Evolutionary conservation across 2,329 filamentous ascomycete species (phyloP).

Genomic region (Colletotrichum tabaci): DNA sequence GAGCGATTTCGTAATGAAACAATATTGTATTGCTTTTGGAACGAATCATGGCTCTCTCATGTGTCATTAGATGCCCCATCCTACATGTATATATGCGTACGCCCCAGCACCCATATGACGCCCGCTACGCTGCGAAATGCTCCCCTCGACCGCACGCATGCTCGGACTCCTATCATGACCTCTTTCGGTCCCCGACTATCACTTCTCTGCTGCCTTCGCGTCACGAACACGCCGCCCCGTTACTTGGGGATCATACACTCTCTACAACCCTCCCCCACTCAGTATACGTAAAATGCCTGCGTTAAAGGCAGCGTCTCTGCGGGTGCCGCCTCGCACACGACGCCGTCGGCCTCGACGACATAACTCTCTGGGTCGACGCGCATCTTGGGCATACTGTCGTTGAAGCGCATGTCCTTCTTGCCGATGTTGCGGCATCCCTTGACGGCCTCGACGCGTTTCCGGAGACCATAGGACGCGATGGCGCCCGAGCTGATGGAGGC

Average conservation of each 20-base stretch:
- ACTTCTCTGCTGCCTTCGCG: background rate
- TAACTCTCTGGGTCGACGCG: conserved; percentile 93
- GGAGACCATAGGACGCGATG: conserved; percentile 80
- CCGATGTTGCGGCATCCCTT: conserved; percentile 80
- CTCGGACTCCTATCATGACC: background rate
- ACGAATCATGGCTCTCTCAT: conserved; percentile 23
- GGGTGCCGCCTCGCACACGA: conserved; percentile 81
- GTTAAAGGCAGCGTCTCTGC: conserved; percentile 80
- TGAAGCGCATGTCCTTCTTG: conserved; percentile 93
- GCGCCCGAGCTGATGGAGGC: conserved; percentile 77
- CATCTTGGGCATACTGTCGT: conserved; percentile 88
- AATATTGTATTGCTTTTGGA: conserved; percentile 25
- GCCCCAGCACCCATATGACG: background rate
- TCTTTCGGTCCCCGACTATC: background rate
- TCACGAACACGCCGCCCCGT: no score
- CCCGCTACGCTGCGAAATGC: conserved; percentile 15
- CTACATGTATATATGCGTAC: background rate
- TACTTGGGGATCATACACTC: no score
- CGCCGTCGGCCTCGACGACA: conserved; percentile 86
- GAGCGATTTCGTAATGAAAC: conserved; percentile 1
- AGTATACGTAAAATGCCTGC: conserved; percentile 85
- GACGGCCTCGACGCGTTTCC: conserved; percentile 86
- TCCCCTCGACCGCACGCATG: conserved; percentile 5
- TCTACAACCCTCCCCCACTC: conserved; percentile 38
- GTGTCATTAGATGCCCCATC: conserved; percentile 18